Evolutionary conservation across 2,329 filamentous ascomycete species (phyloP), one percentile per base, ranked within the genome.

Genomic region (Botrytis fabae): DNA sequence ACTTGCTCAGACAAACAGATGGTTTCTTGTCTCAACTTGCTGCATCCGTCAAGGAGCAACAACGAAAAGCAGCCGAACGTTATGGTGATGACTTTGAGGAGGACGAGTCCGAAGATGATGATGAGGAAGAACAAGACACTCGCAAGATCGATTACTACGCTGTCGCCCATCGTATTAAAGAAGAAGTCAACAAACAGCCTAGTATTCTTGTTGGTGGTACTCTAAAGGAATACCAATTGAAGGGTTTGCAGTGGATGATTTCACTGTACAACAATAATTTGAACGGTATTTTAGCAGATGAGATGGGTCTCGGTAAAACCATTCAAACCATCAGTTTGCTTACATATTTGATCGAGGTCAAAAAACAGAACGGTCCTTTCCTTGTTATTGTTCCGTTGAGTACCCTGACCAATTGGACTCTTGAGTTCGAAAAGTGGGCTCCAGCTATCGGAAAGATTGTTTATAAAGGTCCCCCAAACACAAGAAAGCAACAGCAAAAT

Each of bases 231-330:
- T 99, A 99, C 83, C 96, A 99, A 84, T 78, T 99, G 83, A 98
- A 98, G 90, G 96, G 96, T 88, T 85, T 99, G 65, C 95, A 99
- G 83, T 99, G 96, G 96, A 99, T 99, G 96, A 91, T 99, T 75
- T 99, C 96, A 22, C 88, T 99, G 22, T 99, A 98, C 88, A 99
- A 99, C 90, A 99, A 99, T 86, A 99, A 98, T 83, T 89, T 99
- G 77, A 99, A 99, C 82, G 96, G 96, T 88, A 98, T 99, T 77
- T 86, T 99, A 79, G 96, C 96, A 74, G 96, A 99, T 80, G 96
- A 99, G 84, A 99, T 99, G 96, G 96, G 96, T 91, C 93, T 99
- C 77, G 96, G 96, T 83, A 99, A 99, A 85, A 99, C 96, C 0
- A 99, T 99, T 78, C 96, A 99, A 83, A 98, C 96, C 62, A 99